Evolutionary conservation across 1,284 basidiomycete species (phyloP), one percentile per base, ranked within the genome.

Genomic region (Fomitopsis pinicola): DNA sequence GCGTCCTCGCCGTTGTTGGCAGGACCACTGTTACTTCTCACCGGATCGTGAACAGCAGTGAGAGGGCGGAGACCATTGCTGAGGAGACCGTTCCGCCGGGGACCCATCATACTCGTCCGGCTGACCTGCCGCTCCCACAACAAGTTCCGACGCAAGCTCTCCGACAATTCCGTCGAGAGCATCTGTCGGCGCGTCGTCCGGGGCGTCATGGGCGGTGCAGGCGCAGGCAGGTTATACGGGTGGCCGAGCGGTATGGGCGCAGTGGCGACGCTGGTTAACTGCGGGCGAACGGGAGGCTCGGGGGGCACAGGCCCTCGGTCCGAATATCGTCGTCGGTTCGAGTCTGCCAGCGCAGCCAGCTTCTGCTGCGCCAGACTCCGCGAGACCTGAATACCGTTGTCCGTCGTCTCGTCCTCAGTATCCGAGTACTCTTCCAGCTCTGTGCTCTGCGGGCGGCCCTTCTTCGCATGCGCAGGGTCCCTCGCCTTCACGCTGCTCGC

Each of bases 91-190:
- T 66, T 72, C 30, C 68, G 72, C 48, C 76, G 69, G 58, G 74
- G 64, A 73, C 76, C 78, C 55, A 75, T 75, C 44, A 81, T 74
- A 50, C 79, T 82, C 22, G 78, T 78, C 65, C 82, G 82, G 73
- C 81, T 85, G 50, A 87, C 80, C 68, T 89, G 87, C 12, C 94
- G 83, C 71, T 94, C 91, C 93, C 94, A 95, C 5, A 96, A 75
- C 66, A 97, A 71, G 68, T 95, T 92, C 55, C 89, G 79, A 22
- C 94, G 80, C 62, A 97, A 75, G 63, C 88, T 91, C 76, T 96
- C 94, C 53, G 91, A 91, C 70, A 97, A 79, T 75, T 97, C 94
- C 26, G 88, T 89, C 61, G 86, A 81, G 56, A 96, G 80, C 92
- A 96, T 95, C 68, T 86, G 83, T 55, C 91, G 81, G 5, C 94